Evolutionary conservation across 1,284 basidiomycete species (phyloP).

Genomic region (Moniliophthora roreri): DNA sequence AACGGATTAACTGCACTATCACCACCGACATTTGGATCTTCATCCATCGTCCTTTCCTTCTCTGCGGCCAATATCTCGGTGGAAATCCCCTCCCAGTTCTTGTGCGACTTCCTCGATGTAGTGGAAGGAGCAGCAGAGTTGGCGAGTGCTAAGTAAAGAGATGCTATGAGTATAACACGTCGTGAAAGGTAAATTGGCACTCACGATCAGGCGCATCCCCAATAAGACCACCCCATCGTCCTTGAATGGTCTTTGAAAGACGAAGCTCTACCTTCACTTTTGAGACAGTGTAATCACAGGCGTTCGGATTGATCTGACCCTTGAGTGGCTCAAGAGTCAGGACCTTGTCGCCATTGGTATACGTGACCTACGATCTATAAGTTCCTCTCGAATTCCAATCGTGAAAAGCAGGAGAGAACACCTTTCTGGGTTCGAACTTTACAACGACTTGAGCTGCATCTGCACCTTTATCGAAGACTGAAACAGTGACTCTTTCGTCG

Average conservation of each 20-base stretch:
- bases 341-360: slow-evolving; percentile 61
- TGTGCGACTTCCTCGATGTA: slow-evolving; percentile 40
- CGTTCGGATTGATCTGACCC: slow-evolving; percentile 71
- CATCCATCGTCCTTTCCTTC: slow-evolving; percentile 58
- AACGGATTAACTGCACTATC: slow-evolving; percentile 76
- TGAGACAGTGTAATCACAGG: slow-evolving; percentile 67
- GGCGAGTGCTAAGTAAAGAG: slow-evolving; percentile 24
- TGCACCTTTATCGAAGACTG: slow-evolving; percentile 79
- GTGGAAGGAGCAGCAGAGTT: slow-evolving; percentile 31
- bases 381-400: not conserved
- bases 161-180: not conserved
- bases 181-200: slow-evolving; percentile 24
- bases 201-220: slow-evolving; percentile 74
- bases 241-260: slow-evolving; percentile 59
- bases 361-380: slow-evolving; percentile 46
- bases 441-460: slow-evolving; percentile 65
- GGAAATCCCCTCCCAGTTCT: slow-evolving; percentile 86
- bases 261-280: slow-evolving; percentile 84
- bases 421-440: slow-evolving; percentile 63
- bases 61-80: slow-evolving; percentile 61
- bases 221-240: slow-evolving; percentile 76
- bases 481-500: slow-evolving; percentile 70
- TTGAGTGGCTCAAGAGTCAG: slow-evolving; percentile 75
- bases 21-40: slow-evolving; percentile 84
- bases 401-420: slow-evolving; percentile 28